A percentile compares a stretch with the other conserved stretches of the same genome.
Conservation (phyloP, 2,329 filamentous ascomycete species). For the Calonectria multiphialidica region DNA sequence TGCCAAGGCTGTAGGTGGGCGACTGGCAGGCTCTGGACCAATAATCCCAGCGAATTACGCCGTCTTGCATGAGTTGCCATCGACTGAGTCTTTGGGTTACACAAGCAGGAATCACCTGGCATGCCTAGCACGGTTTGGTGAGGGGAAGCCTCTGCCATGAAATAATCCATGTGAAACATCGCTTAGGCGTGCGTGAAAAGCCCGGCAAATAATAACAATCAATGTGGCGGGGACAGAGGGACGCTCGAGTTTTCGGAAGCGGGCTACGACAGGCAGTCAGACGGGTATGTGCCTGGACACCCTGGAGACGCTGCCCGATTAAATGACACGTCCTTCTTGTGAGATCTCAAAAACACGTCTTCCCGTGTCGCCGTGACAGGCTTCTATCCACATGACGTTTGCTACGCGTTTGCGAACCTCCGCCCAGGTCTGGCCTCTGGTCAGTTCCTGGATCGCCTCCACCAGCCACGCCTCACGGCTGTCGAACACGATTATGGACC, state of each 20-base stretch:
- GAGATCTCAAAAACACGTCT: constrained; percentile 20
- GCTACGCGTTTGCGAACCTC: constrained; percentile 34
- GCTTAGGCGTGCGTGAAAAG: neutral
- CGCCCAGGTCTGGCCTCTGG: constrained; percentile 31
- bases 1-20: neutral
- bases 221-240: neutral
- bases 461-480: constrained; percentile 39
- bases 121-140: neutral
- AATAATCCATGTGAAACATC: neutral
- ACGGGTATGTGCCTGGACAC: neutral
- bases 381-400: constrained; percentile 43
- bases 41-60: neutral
- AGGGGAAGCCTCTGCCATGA: neutral
- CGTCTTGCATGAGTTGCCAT: neutral
- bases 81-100: neutral
- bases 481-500: constrained; percentile 38
- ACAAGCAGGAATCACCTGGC: neutral
- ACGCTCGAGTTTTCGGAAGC: neutral
- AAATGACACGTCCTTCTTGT: neutral
- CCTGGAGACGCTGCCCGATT: neutral
- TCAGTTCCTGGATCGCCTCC: constrained; percentile 29
- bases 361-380: constrained; percentile 38
- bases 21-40: neutral
- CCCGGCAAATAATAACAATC: neutral
- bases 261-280: neutral